Evolutionary conservation across 495 filamentous ascomycete species (phyloP).

Genomic region (Halenospora varia): DNA sequence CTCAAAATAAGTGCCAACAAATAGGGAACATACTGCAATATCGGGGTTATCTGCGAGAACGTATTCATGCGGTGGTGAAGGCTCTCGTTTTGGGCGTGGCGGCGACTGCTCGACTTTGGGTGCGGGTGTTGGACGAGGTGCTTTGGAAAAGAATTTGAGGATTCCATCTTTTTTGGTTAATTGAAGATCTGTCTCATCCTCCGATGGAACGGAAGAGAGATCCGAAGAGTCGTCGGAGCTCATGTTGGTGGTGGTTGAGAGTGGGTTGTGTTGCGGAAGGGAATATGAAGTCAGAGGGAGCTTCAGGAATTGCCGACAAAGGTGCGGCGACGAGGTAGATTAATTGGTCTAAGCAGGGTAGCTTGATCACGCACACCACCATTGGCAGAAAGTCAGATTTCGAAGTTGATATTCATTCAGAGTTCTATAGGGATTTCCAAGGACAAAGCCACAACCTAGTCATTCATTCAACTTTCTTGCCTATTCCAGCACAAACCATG

Average conservation of each 20-base stretch:
- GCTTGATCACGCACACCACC: slow-evolving; percentile 14
- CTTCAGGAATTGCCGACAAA: slow-evolving; percentile 18
- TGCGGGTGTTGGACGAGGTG: slow-evolving; percentile 28
- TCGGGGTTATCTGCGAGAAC: slow-evolving; percentile 83
- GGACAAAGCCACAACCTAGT: too few relatives aligned
- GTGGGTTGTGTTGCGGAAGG: slow-evolving; percentile 9
- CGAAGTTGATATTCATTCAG: not conserved
- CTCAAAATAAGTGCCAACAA: slow-evolving; percentile 19
- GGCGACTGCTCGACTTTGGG: slow-evolving; percentile 45
- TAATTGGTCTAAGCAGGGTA: slow-evolving; percentile 15
- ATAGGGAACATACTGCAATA: slow-evolving; percentile 68
- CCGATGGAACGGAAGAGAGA: slow-evolving; percentile 47
- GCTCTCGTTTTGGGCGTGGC: slow-evolving; percentile 63
- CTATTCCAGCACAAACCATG: too few relatives aligned
- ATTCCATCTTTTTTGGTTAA: slow-evolving; percentile 47
- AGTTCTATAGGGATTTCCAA: too few relatives aligned
- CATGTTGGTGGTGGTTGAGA: slow-evolving; percentile 23
- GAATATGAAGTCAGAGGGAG: slow-evolving; percentile 17
- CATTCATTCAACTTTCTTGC: too few relatives aligned
- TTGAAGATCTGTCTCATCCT: slow-evolving; percentile 46
- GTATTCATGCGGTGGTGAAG: slow-evolving; percentile 86
- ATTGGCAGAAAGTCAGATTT: not conserved
- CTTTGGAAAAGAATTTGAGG: slow-evolving; percentile 54
- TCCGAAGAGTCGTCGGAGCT: slow-evolving; percentile 53
- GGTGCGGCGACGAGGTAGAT: slow-evolving; percentile 9